Evolutionary conservation across 768 basidiomycete species (phyloP).

Genomic region (Rhodotorula kratochvilovae): DNA sequence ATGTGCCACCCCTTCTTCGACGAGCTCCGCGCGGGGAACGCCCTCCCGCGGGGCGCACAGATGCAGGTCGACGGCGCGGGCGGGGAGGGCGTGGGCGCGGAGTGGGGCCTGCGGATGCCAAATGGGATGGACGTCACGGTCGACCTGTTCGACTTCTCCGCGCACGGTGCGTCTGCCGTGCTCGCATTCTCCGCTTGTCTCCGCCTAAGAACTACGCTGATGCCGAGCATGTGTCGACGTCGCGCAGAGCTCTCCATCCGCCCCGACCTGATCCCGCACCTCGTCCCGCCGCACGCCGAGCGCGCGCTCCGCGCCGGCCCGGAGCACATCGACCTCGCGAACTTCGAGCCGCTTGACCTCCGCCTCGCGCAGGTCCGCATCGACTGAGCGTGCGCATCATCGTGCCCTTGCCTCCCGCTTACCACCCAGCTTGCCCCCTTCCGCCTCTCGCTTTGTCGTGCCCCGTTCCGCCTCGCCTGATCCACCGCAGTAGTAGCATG

Average conservation of each 20-base stretch:
- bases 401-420: too few species aligned
- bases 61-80: background rate
- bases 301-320: slow-evolving; percentile 64
- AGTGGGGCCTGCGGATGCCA: slow-evolving; percentile 57
- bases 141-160: slow-evolving; percentile 79
- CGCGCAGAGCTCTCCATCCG: slow-evolving; percentile 83
- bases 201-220: background rate
- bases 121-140: slow-evolving; percentile 89
- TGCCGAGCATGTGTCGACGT: background rate
- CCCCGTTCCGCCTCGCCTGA: too few species aligned
- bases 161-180: slow-evolving; percentile 64
- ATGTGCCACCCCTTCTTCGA: slow-evolving; percentile 82
- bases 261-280: slow-evolving; percentile 81
- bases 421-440: too few species aligned
- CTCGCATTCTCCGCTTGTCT: background rate
- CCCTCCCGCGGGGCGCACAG: too few species aligned
- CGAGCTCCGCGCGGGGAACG: slow-evolving; percentile 79
- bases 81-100: too few species aligned
- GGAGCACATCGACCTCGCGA: slow-evolving; percentile 74
- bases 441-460: too few species aligned
- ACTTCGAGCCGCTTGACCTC: slow-evolving; percentile 69
- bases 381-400: slow-evolving; percentile 16
- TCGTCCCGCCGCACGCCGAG: slow-evolving; percentile 85
- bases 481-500: too few species aligned
- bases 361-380: background rate